A percentile compares a stretch with the other conserved stretches of the same genome.
Evolutionary conservation across 176 grass and related monocot genomes (phyloP).

Genomic region (Avena insularis): DNA sequence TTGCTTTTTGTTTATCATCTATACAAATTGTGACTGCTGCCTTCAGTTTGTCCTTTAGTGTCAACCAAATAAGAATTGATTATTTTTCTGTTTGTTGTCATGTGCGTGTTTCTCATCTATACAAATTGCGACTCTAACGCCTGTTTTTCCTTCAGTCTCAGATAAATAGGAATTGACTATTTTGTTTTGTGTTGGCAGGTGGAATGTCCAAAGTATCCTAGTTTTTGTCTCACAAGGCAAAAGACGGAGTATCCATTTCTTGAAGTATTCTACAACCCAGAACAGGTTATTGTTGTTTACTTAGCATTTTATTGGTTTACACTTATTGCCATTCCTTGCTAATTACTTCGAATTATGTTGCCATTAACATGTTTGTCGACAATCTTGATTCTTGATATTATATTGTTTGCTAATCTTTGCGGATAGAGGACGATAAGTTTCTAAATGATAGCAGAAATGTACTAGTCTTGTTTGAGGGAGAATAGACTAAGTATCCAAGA

Average conservation of each 20-base stretch:
- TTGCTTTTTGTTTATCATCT: not conserved
- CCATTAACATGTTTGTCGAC: not conserved
- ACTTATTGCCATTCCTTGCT: slow-evolving; percentile 4
- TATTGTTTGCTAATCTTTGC: not conserved
- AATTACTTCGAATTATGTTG: not conserved
- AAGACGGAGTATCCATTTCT: slow-evolving; percentile 94
- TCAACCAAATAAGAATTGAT: not conserved
- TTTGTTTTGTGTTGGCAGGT: slow-evolving; percentile 53
- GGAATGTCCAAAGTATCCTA: slow-evolving; percentile 95
- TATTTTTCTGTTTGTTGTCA: not conserved
- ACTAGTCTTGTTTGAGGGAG: not conserved
- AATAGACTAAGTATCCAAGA: not conserved
- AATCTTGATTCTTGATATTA: slow-evolving; percentile 6
- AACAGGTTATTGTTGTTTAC: slow-evolving; percentile 62
- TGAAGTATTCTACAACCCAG: slow-evolving; percentile 95
- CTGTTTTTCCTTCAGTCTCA: not conserved
- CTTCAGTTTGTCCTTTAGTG: not conserved
- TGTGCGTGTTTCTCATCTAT: not conserved
- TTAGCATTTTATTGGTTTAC: not conserved
- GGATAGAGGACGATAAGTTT: not conserved
- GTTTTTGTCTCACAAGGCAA: slow-evolving; percentile 88
- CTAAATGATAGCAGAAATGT: not conserved
- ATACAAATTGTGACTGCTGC: not conserved
- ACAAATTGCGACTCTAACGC: not conserved
- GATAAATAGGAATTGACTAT: slow-evolving; percentile 12